Percentiles rank a stretch among this genome's conserved stretches.
phyloP scores from a whole-genome alignment of 2,329 filamentous ascomycete species.

The Aphanocladium album region DNA sequence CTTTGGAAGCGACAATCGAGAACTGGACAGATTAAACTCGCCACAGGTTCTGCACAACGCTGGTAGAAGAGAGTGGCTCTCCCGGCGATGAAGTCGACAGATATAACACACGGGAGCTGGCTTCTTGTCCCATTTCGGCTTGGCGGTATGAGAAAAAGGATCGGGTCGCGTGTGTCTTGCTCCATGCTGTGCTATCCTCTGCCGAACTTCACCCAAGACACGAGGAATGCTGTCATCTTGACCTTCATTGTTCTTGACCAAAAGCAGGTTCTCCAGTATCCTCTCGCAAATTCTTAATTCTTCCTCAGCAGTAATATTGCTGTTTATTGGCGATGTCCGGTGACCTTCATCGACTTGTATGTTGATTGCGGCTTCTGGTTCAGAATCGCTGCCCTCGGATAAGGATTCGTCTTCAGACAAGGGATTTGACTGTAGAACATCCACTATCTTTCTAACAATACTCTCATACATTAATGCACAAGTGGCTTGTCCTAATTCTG shows the following conservation, averaged over 20 bases:
- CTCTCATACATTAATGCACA: neutral
- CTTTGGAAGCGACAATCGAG: constrained; percentile 23
- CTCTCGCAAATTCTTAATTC: neutral
- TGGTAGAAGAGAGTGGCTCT: constrained; percentile 20
- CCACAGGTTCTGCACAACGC: constrained; percentile 30
- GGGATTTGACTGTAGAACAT: neutral
- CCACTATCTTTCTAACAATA: neutral
- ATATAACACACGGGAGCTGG: constrained; percentile 25
- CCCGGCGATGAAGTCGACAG: constrained; percentile 19
- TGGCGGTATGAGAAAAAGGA: neutral
- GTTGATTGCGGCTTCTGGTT: neutral
- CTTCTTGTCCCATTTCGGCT: neutral
- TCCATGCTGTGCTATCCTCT: neutral
- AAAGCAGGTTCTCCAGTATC: neutral
- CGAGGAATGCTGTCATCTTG: neutral
- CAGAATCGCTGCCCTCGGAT: neutral
- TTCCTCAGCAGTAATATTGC: neutral
- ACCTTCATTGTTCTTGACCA: neutral
- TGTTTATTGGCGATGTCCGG: neutral
- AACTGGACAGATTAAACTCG: constrained; percentile 28
- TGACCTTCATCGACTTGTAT: neutral
- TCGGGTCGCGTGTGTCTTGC: neutral
- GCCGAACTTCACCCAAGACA: neutral
- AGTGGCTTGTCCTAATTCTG: neutral
- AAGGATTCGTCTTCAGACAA: neutral